Conservation (phyloP, 257 asterid species). For the Nicotiana tabacum region DNA sequence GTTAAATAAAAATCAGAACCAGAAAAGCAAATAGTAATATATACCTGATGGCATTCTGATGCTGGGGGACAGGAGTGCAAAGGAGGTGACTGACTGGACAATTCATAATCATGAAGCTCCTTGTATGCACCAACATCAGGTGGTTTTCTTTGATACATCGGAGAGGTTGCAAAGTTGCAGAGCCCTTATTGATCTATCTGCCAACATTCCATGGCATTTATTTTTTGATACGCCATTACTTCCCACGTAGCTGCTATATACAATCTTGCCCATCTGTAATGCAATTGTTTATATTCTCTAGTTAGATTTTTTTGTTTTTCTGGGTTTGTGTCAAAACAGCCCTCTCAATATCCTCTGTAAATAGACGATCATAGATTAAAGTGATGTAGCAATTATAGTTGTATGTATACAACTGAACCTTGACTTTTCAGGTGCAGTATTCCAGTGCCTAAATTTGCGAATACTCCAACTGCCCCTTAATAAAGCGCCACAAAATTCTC, state of each 20-base stretch:
- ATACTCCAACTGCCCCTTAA: background rate
- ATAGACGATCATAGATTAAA: background rate
- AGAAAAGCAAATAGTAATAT: conserved; percentile 27
- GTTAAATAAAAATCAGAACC: conserved; percentile 28
- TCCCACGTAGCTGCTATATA: background rate
- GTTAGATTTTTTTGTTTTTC: background rate
- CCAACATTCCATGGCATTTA: background rate
- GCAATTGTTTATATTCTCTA: conserved; percentile 5
- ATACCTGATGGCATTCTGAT: conserved; percentile 48
- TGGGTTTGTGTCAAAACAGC: background rate
- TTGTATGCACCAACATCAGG: background rate
- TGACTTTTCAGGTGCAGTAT: background rate
- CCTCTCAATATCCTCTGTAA: background rate
- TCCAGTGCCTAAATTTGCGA: background rate
- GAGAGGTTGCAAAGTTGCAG: background rate
- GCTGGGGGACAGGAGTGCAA: conserved; percentile 52
- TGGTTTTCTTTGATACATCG: background rate
- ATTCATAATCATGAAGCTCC: conserved; percentile 1
- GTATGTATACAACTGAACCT: background rate
- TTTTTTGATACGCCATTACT: background rate
- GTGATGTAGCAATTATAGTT: background rate
- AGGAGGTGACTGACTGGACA: conserved; percentile 40
- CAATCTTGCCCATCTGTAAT: background rate
- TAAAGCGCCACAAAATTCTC: too few species aligned
- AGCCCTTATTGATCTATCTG: background rate